Percentiles rank a stretch among this genome's conserved stretches.
Evolutionary conservation across 371 early-diverging fungal genomes (phyloP).

Genomic region (Catenaria anguillulae): DNA sequence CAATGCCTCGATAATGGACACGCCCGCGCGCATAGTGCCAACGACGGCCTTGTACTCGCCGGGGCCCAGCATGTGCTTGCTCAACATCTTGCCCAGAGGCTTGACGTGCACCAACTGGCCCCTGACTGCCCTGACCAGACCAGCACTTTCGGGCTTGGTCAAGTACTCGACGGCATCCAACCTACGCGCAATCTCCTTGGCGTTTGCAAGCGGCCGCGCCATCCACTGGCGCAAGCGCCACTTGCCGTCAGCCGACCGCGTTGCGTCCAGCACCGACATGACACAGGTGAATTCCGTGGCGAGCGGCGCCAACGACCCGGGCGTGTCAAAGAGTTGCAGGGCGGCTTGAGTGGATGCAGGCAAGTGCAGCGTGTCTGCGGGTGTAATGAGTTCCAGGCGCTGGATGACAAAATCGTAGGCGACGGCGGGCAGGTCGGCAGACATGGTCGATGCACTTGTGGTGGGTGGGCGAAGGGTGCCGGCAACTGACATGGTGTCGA

Average conservation of each 20-base stretch:
- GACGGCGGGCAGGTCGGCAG: too few relatives aligned
- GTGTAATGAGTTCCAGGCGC: too few relatives aligned
- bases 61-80: slow-evolving; percentile 12
- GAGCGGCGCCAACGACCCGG: too few relatives aligned
- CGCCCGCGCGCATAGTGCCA: slow-evolving; percentile 9
- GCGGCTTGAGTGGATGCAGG: too few relatives aligned
- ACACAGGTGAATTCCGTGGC: neutral
- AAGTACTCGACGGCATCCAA: slow-evolving; percentile 12
- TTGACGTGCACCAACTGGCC: slow-evolving; percentile 7
- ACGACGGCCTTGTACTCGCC: slow-evolving; percentile 12
- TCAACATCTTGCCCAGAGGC: slow-evolving; percentile 9
- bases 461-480: too few relatives aligned
- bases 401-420: too few relatives aligned
- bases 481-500: too few relatives aligned
- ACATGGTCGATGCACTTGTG: too few relatives aligned
- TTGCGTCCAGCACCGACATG: neutral
- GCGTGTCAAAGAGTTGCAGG: too few relatives aligned
- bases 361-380: too few relatives aligned
- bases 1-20: slow-evolving; percentile 7
- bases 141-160: neutral
- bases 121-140: slow-evolving; percentile 5
- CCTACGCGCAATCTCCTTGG: slow-evolving; percentile 11
- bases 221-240: slow-evolving; percentile 14
- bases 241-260: neutral
- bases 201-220: slow-evolving; percentile 12